Evolutionary conservation across 2,329 filamentous ascomycete genomes (phyloP).

Genomic region (Alternaria sp.): DNA sequence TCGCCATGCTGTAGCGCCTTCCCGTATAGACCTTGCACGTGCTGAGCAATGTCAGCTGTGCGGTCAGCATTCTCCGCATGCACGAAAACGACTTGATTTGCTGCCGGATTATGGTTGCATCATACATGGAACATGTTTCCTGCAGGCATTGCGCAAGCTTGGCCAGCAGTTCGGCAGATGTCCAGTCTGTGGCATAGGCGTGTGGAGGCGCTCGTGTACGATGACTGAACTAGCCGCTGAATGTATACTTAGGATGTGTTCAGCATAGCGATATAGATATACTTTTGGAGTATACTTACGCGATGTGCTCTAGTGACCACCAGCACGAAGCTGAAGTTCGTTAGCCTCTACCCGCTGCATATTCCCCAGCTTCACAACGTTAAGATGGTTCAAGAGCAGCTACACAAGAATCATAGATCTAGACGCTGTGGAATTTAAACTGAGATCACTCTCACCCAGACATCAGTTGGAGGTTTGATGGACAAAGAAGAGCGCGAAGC

Average conservation of each 20-base stretch:
- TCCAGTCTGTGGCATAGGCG: constrained; percentile 7
- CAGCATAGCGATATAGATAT: too few species aligned
- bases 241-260: neutral
- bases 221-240: neutral
- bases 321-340: neutral
- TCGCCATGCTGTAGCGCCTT: constrained; percentile 5
- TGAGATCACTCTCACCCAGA: neutral
- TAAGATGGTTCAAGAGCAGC: neutral
- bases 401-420: accelerated
- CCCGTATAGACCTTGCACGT: constrained; percentile 2
- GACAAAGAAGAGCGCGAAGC: neutral
- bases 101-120: constrained; percentile 6
- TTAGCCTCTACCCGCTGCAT: too few species aligned
- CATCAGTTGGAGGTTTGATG: neutral
- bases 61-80: neutral
- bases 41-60: constrained; percentile 14
- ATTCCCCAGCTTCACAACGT: neutral
- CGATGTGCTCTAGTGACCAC: neutral
- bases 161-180: constrained; percentile 15
- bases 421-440: neutral
- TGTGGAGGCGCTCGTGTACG: constrained; percentile 13
- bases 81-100: neutral
- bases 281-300: neutral
- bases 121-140: constrained; percentile 14
- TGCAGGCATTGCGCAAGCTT: neutral